Percentiles rank a stretch among this genome's conserved stretches.
phyloP scores from a whole-genome alignment of 2,329 filamentous ascomycete genomes.

The Aspergillus vadensis region DNA sequence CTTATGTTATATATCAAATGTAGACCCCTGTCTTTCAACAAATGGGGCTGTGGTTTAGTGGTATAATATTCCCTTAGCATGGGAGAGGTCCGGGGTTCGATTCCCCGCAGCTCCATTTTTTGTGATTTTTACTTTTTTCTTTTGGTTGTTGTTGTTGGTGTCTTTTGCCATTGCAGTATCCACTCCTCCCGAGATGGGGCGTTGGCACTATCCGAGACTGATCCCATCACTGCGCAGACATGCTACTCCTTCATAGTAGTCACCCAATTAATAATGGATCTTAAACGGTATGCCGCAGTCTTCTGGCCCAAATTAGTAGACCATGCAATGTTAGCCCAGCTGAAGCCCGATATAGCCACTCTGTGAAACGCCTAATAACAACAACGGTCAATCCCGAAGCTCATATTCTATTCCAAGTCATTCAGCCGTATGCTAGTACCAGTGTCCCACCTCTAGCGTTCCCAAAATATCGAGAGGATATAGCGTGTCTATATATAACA shows the following conservation, averaged over 20 bases:
- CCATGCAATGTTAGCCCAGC: too few relatives aligned
- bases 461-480: too few relatives aligned
- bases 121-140: neutral
- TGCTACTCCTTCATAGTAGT: too few relatives aligned
- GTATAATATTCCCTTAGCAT: constrained; percentile 23
- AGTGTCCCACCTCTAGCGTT: too few relatives aligned
- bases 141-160: neutral
- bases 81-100: constrained; percentile 22
- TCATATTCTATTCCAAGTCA: too few relatives aligned
- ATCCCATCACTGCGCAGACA: neutral
- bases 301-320: too few relatives aligned
- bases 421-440: too few relatives aligned
- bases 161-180: neutral
- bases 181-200: neutral
- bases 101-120: constrained; percentile 18
- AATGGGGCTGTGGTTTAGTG: constrained; percentile 18
- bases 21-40: neutral
- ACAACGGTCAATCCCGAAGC: too few relatives aligned
- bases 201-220: neutral
- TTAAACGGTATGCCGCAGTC: too few relatives aligned
- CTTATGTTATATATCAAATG: neutral
- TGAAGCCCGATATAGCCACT: too few relatives aligned
- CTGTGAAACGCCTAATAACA: too few relatives aligned
- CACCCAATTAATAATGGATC: accelerated
- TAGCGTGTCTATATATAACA: too few relatives aligned